Evolutionary conservation across 2,329 filamentous ascomycete genomes (phyloP).

Genomic region (Claviceps pazoutovae): DNA sequence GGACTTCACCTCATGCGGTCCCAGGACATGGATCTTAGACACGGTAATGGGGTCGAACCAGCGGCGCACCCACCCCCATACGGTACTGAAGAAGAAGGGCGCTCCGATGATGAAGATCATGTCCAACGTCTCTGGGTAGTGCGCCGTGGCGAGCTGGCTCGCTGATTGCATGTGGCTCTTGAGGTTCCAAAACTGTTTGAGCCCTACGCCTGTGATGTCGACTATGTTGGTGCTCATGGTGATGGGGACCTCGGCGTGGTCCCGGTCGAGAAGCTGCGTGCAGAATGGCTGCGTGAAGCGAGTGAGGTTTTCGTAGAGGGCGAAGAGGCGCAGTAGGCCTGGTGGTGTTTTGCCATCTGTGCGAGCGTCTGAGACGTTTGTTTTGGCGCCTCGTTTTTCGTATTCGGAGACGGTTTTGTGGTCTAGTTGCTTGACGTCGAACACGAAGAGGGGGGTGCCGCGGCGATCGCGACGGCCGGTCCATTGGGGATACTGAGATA

Average conservation of each 20-base stretch:
- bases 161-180: slow-evolving; percentile 91
- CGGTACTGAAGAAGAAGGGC: slow-evolving; percentile 78
- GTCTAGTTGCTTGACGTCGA: slow-evolving; percentile 72
- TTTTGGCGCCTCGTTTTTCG: slow-evolving; percentile 49
- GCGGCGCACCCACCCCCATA: slow-evolving; percentile 89
- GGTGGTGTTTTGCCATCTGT: slow-evolving; percentile 52
- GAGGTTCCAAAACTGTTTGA: slow-evolving; percentile 94
- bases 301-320: slow-evolving; percentile 84
- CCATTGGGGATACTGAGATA: slow-evolving; percentile 74
- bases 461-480: slow-evolving; percentile 79
- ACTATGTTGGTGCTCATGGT: slow-evolving; percentile 91
- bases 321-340: slow-evolving; percentile 75
- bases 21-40: slow-evolving; percentile 90
- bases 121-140: slow-evolving; percentile 85
- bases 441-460: slow-evolving; percentile 86
- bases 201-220: slow-evolving; percentile 72
- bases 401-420: slow-evolving; percentile 69
- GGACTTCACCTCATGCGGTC: slow-evolving; percentile 54
- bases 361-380: slow-evolving; percentile 45
- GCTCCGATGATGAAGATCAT: slow-evolving; percentile 65
- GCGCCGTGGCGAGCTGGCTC: slow-evolving; percentile 72
- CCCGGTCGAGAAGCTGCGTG: slow-evolving; percentile 58
- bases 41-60: slow-evolving; percentile 93
- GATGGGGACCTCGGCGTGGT: slow-evolving; percentile 67
- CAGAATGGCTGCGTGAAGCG: slow-evolving; percentile 77